Conservation (phyloP, 768 basidiomycete genomes). For the Suillus cothurnatus region DNA sequence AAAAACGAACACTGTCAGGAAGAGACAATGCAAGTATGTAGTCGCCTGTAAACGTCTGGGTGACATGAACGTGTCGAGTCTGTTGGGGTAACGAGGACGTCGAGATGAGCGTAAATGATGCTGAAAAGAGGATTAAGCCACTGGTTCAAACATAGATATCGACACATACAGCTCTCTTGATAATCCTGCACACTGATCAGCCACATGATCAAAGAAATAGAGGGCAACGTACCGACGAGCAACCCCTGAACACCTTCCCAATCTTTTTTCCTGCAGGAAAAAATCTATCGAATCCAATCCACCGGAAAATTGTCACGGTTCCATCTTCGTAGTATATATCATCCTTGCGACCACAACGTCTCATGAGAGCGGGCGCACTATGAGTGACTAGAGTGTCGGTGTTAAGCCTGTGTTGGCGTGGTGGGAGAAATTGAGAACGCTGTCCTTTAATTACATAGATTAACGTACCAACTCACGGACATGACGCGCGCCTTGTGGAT, state of each 20-base stretch:
- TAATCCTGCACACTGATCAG: conserved; percentile 55
- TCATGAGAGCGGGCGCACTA: conserved; percentile 54
- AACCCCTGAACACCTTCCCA: conserved; percentile 51
- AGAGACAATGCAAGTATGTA: conserved; percentile 54
- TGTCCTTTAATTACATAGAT: neutral
- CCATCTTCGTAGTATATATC: conserved; percentile 44
- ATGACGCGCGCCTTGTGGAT: conserved; percentile 68
- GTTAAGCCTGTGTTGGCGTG: conserved; percentile 46
- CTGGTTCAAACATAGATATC: neutral
- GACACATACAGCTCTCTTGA: conserved; percentile 66
- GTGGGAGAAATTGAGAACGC: neutral
- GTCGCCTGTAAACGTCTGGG: conserved; percentile 47
- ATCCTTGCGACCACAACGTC: conserved; percentile 24
- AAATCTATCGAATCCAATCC: conserved; percentile 67
- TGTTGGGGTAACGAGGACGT: conserved; percentile 45
- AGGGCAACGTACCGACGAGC: conserved; percentile 53
- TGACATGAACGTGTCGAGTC: conserved; percentile 41
- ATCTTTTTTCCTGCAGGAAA: conserved; percentile 49
- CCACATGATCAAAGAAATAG: neutral
- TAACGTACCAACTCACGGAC: conserved; percentile 61
- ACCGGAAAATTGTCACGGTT: conserved; percentile 62
- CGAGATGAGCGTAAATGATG: conserved; percentile 67
- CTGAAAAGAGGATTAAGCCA: conserved; percentile 36
- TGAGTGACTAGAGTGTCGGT: conserved; percentile 57
- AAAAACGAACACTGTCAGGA: conserved; percentile 41